These are phyloP conservation scores for Dactylis glomerata DNA, from an alignment of 176 grass and related monocot species.

Conservation along the genomic window DNA sequence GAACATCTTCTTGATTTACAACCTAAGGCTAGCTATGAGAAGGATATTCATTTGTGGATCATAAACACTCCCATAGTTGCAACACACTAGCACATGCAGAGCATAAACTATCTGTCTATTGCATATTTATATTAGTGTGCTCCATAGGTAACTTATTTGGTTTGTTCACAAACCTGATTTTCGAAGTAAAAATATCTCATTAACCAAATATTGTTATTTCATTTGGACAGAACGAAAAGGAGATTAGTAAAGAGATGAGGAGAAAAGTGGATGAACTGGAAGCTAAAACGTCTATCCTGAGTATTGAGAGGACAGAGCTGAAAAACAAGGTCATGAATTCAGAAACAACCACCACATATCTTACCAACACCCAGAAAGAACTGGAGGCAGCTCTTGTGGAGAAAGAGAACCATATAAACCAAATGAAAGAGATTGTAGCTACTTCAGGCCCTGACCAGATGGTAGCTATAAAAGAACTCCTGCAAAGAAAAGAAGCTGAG, in stretches of 20 bases:
- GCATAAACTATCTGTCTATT: background rate
- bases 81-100: background rate
- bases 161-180: background rate
- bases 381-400: conserved; percentile 72
- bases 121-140: background rate
- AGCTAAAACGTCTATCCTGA: conserved; percentile 66
- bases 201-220: conserved; percentile 14
- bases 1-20: background rate
- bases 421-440: conserved; percentile 52
- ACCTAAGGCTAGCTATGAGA: background rate
- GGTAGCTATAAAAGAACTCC: conserved; percentile 46
- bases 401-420: conserved; percentile 84
- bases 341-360: conserved; percentile 64
- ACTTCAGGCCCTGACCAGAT: conserved; percentile 39
- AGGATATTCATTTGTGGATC: background rate
- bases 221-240: conserved; percentile 69
- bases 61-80: background rate
- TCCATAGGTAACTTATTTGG: background rate
- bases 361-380: conserved; percentile 84
- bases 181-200: conserved; percentile 11
- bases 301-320: conserved; percentile 63
- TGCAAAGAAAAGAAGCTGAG: conserved; percentile 74
- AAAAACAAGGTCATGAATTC: conserved; percentile 77
- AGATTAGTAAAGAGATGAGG: conserved; percentile 55
- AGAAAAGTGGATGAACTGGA: conserved; percentile 64